Conservation (phyloP, 2,329 filamentous ascomycete genomes). For the Zymoseptoria tritici region DNA sequence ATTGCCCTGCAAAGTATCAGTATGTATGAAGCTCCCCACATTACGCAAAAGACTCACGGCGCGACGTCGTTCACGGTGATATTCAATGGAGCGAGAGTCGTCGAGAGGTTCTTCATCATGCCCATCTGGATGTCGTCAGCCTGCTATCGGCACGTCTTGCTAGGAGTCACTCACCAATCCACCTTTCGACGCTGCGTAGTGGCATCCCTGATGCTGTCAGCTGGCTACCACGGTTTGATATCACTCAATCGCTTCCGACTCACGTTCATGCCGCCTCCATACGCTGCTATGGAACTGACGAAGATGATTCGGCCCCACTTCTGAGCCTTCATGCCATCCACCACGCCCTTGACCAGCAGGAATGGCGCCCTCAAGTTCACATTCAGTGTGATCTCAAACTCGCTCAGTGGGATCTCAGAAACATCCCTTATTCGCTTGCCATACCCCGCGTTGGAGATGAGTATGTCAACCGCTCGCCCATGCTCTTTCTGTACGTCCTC, state of each 20-base stretch:
- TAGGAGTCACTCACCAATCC: constrained; percentile 28
- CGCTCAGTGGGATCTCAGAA: constrained; percentile 53
- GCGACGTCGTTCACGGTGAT: constrained; percentile 63
- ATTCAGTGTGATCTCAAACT: constrained; percentile 57
- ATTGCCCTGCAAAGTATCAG: constrained; percentile 39
- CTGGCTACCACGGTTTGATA: not conserved
- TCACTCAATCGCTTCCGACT: constrained; percentile 32
- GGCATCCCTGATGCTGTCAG: constrained; percentile 14
- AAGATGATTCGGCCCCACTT: constrained; percentile 59
- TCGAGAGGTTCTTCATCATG: constrained; percentile 59
- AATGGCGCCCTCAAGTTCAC: constrained; percentile 58
- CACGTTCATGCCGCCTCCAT: constrained; percentile 58
- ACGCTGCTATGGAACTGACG: constrained; percentile 56
- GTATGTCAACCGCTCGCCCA: constrained; percentile 51
- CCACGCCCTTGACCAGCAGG: constrained; percentile 52
- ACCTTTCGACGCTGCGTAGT: constrained; percentile 23
- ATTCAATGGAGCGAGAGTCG: constrained; percentile 51
- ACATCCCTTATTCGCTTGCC: constrained; percentile 51
- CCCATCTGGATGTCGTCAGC: constrained; percentile 38
- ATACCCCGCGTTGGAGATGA: constrained; percentile 60
- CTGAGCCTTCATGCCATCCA: constrained; percentile 53
- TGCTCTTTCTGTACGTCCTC: constrained; percentile 47
- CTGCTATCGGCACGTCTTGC: not conserved
- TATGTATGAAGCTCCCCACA: not conserved
- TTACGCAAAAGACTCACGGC: constrained; percentile 30